These are phyloP conservation scores for Debaryomyces fabryi DNA, from an alignment of 1,139 yeast species.

Conservation along the genomic window DNA sequence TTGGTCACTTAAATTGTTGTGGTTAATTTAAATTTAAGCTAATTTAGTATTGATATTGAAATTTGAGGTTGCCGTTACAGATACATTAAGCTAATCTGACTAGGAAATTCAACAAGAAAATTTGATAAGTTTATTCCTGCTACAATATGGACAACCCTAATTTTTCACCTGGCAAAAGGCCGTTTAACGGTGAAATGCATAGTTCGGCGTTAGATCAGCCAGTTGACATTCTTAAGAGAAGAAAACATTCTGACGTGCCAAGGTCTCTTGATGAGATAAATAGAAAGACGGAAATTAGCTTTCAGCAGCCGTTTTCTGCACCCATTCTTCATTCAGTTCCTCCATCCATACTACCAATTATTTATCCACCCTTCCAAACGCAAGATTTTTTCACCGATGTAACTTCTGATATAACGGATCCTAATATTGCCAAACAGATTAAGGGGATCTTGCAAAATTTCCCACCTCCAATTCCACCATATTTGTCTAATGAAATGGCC, in stretches of 20 bases:
- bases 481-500: constrained; percentile 18
- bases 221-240: constrained; percentile 8
- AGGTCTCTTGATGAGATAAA: constrained; percentile 9
- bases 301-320: constrained; percentile 12
- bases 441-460: constrained; percentile 30
- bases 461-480: constrained; percentile 49
- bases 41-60: neutral
- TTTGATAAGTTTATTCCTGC: constrained; percentile 10
- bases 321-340: constrained; percentile 38
- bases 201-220: neutral
- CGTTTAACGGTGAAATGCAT: constrained; percentile 1
- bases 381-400: constrained; percentile 43
- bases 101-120: neutral
- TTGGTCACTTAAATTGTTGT: neutral
- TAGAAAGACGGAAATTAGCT: constrained; percentile 2
- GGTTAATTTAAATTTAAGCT: neutral
- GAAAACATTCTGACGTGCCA: constrained; percentile 15
- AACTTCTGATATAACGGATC: constrained; percentile 21
- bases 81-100: neutral
- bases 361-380: constrained; percentile 33
- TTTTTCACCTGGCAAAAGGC: constrained; percentile 1
- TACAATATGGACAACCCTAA: constrained; percentile 7
- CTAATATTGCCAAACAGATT: constrained; percentile 25
- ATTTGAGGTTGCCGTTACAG: neutral
- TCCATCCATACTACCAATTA: constrained; percentile 39